phyloP scores from a whole-genome alignment of 2,329 filamentous ascomycete species.

The Fusarium ambrosium region DNA sequence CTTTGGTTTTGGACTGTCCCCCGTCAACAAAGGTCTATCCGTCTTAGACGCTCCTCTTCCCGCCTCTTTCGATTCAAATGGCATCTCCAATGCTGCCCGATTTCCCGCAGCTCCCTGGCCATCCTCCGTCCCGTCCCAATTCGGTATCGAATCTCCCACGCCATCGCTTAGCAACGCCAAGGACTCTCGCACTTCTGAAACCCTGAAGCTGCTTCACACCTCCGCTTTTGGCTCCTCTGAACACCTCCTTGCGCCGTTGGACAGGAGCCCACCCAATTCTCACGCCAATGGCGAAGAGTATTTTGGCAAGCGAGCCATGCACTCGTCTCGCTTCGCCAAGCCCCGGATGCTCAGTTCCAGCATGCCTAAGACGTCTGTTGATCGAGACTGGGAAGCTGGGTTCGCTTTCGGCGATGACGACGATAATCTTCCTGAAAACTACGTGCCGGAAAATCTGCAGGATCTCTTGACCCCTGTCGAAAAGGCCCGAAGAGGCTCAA shows the following conservation, averaged over 20 bases:
- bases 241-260: conserved; percentile 68
- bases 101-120: conserved; percentile 85
- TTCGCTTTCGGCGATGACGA: conserved; percentile 89
- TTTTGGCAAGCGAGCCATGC: conserved; percentile 79
- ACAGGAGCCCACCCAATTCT: conserved; percentile 64
- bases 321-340: conserved; percentile 76
- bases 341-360: conserved; percentile 77
- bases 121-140: conserved; percentile 91
- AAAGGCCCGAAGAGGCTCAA: conserved; percentile 74
- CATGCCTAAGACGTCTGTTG: conserved; percentile 74
- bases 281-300: conserved; percentile 68
- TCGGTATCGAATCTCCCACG: conserved; percentile 88
- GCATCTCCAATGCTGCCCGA: conserved; percentile 90
- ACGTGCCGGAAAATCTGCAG: conserved; percentile 80
- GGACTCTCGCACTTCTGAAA: conserved; percentile 72
- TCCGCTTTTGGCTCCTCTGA: conserved; percentile 77
- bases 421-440: conserved; percentile 60
- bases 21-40: conserved; percentile 80
- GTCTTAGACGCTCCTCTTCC: conserved; percentile 93
- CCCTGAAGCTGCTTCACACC: conserved; percentile 74
- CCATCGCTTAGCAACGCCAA: conserved; percentile 76
- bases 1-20: conserved; percentile 82
- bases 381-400: conserved; percentile 73
- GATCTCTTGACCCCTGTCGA: conserved; percentile 77
- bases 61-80: conserved; percentile 96